A percentile compares a stretch with the other conserved stretches of the same genome.
Conservation (phyloP, 768 basidiomycete species). For the Clathrus columnatus region DNA sequence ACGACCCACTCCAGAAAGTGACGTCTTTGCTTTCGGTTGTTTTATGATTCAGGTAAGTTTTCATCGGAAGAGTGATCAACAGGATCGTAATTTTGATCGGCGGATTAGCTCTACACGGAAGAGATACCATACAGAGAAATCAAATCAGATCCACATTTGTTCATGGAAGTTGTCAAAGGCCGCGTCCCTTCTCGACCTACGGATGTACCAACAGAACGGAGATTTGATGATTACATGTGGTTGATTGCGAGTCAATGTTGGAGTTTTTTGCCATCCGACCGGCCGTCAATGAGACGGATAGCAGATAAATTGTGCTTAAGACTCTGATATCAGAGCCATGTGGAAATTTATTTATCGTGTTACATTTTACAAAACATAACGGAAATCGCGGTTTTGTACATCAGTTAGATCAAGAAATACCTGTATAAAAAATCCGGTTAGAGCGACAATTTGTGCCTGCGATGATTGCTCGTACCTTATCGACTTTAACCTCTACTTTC, state of each 20-base stretch:
- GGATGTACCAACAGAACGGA: neutral
- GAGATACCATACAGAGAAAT: neutral
- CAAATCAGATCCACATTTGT: neutral
- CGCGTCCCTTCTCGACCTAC: neutral
- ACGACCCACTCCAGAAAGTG: neutral
- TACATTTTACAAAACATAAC: conserved; percentile 57
- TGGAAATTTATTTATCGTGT: too few species aligned
- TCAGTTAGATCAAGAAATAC: conserved; percentile 71
- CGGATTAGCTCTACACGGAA: conserved; percentile 1
- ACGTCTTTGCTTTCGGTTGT: conserved; percentile 6
- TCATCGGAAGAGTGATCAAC: neutral
- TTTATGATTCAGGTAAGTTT: conserved; percentile 3
- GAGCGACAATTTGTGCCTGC: neutral
- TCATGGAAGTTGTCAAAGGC: neutral
- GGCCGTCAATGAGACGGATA: conserved; percentile 1
- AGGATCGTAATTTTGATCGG: neutral
- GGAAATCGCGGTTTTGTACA: conserved; percentile 59
- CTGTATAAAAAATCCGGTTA: conserved; percentile 28
- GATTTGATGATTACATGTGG: neutral
- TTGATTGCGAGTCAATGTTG: neutral
- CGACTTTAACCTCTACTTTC: conserved; percentile 45
- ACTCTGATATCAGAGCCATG: too few species aligned
- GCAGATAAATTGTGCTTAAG: neutral
- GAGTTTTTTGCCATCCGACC: neutral
- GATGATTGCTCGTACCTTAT: conserved; percentile 50